These are phyloP conservation scores for Uncinocarpus reesii DNA, from an alignment of 2,329 filamentous ascomycete genomes.

Conservation along the genomic window DNA sequence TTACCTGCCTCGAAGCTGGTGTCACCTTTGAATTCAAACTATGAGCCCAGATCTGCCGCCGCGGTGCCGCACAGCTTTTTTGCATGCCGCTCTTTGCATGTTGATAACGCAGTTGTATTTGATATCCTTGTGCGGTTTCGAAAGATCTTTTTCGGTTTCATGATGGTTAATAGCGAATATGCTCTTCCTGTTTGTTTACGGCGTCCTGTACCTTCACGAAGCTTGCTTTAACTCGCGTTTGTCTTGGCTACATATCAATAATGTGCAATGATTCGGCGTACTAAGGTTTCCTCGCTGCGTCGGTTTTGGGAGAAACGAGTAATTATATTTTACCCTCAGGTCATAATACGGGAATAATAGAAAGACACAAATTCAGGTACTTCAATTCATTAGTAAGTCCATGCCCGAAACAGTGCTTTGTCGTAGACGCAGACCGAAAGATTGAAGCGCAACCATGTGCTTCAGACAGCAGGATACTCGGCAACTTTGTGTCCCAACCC, in stretches of 20 bases:
- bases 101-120: not conserved
- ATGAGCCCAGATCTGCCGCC: not conserved
- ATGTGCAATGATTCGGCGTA: not conserved
- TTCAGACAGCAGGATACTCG: too few species aligned
- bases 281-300: not conserved
- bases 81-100: not conserved
- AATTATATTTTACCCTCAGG: too few species aligned
- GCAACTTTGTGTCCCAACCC: too few species aligned
- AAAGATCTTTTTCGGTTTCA: not conserved
- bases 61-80: too few species aligned
- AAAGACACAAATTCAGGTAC: too few species aligned
- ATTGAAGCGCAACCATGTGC: too few species aligned
- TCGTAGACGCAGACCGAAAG: too few species aligned
- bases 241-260: not conserved
- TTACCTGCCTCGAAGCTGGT: slow-evolving; percentile 73
- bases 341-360: too few species aligned
- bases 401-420: too few species aligned
- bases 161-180: not conserved
- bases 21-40: slow-evolving; percentile 14
- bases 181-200: not conserved
- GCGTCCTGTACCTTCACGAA: not conserved
- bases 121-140: not conserved
- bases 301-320: too few species aligned
- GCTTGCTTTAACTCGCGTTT: not conserved
- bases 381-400: too few species aligned